A percentile compares a stretch with the other conserved stretches of the same genome.
phyloP scores from a whole-genome alignment of 371 early-diverging fungal species.

The Haplosporangium sp. region DNA sequence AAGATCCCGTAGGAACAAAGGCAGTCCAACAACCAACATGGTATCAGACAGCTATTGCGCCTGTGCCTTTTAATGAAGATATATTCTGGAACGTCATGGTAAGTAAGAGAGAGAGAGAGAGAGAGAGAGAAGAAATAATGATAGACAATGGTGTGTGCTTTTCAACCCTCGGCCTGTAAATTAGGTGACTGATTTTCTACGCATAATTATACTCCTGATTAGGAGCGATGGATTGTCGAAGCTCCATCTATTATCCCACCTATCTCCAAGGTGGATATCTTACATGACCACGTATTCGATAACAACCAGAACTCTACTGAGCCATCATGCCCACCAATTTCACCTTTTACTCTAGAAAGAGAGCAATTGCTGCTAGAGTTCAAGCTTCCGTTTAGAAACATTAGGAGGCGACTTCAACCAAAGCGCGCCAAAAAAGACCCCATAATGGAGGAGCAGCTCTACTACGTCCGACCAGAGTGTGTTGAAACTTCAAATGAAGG shows the following conservation, averaged over 20 bases:
- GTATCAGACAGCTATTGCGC: conserved; percentile 33
- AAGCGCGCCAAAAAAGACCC: conserved; percentile 73
- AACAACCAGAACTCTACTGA: not conserved
- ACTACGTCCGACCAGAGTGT: conserved; percentile 36
- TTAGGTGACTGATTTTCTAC: no score
- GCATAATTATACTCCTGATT: not conserved
- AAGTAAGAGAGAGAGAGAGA: not conserved
- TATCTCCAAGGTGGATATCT: conserved; percentile 67
- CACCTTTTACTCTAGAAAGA: conserved; percentile 13
- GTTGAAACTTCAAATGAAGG: not conserved
- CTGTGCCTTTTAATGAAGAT: conserved; percentile 39
- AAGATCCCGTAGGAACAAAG: not conserved
- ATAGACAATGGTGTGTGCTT: no score
- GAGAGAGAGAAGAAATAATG: no score
- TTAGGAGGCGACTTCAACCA: conserved; percentile 66
- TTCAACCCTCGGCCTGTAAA: no score
- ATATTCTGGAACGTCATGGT: conserved; percentile 51
- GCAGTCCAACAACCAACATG: conserved; percentile 15
- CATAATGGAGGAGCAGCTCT: conserved; percentile 59
- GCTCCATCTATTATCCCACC: conserved; percentile 81
- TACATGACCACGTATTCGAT: conserved; percentile 31
- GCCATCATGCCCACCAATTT: not conserved
- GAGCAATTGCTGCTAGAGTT: conserved; percentile 9
- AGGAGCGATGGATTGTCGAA: conserved; percentile 76
- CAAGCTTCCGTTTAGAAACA: conserved; percentile 23